Evolutionary conservation across 169 alveolate species (phyloP), one percentile per base, ranked within the genome.

Genomic region (Amoebophrya sp.): DNA sequence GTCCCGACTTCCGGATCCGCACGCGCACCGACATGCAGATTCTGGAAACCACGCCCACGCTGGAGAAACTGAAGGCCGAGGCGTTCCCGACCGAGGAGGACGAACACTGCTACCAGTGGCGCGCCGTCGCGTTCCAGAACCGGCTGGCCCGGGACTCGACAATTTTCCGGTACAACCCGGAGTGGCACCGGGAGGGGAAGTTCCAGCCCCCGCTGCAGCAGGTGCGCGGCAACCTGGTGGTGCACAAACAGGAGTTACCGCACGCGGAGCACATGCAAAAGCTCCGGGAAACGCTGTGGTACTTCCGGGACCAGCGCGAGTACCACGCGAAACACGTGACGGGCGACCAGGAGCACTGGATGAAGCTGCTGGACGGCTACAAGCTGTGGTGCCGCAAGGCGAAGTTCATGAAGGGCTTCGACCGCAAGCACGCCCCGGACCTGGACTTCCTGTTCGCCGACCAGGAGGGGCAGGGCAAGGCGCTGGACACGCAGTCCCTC

Each of bases 181-280:
- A 66, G 83, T 66, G 83, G 83, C 83, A 66, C 35, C 83, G 83
- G 7, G 83, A 66, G 83, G 83, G 83, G 32, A 66, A 66, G 83
- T 66, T 66, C 35, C 83, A 66, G 83, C 83, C 83, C 7, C 39
- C 83, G 29, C 32, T 66, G 83, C 29, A 25, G 1, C 83, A 66
- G 83, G 83, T 66, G 38, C 83, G 83, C 35, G 83, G 83, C 35
- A 66, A 66, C 83, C 0, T 66, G 83, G 83, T 66, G 10, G 29
- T 66, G 35, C 29, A 66, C 35, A 66, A 66, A n/a, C 12, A 18
- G 18, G 38, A 18, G 83, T 1, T 66, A 2, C 32, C 32, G 10
- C 35, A 66, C 7, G 7, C 1, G 32, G 83, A 7, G 32, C 29
- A 66, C 35, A n/a, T 12, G 35, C 2, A 12, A 25, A 66, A 66